Evolutionary conservation across 2,329 filamentous ascomycete species (phyloP).

Genomic region (Coniochaeta prunicola): DNA sequence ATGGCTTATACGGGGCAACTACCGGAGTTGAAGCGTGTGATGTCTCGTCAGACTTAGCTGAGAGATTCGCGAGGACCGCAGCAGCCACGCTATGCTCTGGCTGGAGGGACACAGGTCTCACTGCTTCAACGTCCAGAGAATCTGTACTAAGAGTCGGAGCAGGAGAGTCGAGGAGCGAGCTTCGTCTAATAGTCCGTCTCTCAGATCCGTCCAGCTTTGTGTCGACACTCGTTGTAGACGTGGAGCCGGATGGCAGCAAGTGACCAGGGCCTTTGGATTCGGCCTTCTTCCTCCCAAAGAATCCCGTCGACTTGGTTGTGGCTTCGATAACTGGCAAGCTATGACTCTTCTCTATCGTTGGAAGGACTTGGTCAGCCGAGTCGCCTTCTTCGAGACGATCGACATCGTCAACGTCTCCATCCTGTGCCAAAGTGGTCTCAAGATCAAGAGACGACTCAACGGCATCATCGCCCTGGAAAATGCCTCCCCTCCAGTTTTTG

Average conservation of each 20-base stretch:
- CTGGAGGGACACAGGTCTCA: slow-evolving; percentile 47
- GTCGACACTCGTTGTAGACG: slow-evolving; percentile 42
- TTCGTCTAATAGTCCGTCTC: not conserved
- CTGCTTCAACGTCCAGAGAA: slow-evolving; percentile 57
- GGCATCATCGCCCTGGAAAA: slow-evolving; percentile 57
- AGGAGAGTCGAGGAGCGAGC: slow-evolving; percentile 53
- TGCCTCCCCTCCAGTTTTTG: slow-evolving; percentile 77
- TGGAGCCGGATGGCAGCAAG: slow-evolving; percentile 18
- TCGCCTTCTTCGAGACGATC: slow-evolving; percentile 34
- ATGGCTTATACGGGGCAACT: slow-evolving; percentile 30
- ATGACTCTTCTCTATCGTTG: slow-evolving; percentile 48
- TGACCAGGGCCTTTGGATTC: slow-evolving; percentile 22
- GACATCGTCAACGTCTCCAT: slow-evolving; percentile 41
- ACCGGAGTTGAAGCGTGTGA: slow-evolving; percentile 40
- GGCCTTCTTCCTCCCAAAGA: slow-evolving; percentile 43
- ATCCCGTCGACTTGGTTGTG: slow-evolving; percentile 24
- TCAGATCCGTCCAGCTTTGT: slow-evolving; percentile 27
- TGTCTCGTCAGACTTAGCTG: slow-evolving; percentile 51
- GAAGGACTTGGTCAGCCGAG: slow-evolving; percentile 29
- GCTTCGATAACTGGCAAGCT: slow-evolving; percentile 38
- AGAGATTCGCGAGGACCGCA: slow-evolving; percentile 60
- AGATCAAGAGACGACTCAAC: slow-evolving; percentile 28
- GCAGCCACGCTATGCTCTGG: slow-evolving; percentile 53
- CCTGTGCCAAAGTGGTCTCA: slow-evolving; percentile 31
- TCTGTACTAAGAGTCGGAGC: slow-evolving; percentile 63